Evolutionary conservation across 129 eudicot genomes (phyloP), one percentile per base, ranked within the genome.

Genomic region (Lactuca saligna): DNA sequence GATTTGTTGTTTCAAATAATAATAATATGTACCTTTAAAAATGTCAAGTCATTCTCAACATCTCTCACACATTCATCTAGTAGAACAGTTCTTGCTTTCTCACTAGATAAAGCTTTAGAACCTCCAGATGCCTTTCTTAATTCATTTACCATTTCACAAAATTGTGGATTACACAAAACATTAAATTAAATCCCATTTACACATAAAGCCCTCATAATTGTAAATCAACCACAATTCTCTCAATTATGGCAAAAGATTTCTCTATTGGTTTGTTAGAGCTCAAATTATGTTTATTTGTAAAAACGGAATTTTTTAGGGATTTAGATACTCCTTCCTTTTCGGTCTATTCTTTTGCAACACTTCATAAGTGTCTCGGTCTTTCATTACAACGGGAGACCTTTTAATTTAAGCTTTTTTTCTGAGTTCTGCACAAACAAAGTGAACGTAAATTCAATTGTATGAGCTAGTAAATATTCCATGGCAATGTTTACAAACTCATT

Each of bases 1-100:
- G 2, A 25, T 25, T 25, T 25, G 29, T 25, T 25, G 1, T 25
- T 25, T 25, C 29, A 25, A 25, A 25, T 25, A 0, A 25, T 25
- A 25, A 25, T 25, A 25, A 25, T 25, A 25, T 25, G 29, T 25
- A 25, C 1, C 29, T 25, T 25, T 0, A 25, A 25, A 25, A n/a
- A 6, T 33, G 17, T 42, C 6, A 61, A 29, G 12, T 61, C 66
- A 4, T 61, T 61, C 14, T 61, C 78, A 6, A 74, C 65, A 17
- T 54, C 57, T 6, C 54, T 32, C 14, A 61, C 34, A 25, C 70
- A 62, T 6, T 62, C 63, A 73, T 73, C 70, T 17, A 54, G 41
- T 8, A 74, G 17, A 0, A 62, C 17, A 25, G 29, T 25, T 25
- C 29, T 25, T 25, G 29, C 29, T 25, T 1, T 25, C 29, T 25